Base-by-base conservation (phyloP, 2,329 filamentous ascomycete genomes). In the Colletotrichum destructivum region DNA sequence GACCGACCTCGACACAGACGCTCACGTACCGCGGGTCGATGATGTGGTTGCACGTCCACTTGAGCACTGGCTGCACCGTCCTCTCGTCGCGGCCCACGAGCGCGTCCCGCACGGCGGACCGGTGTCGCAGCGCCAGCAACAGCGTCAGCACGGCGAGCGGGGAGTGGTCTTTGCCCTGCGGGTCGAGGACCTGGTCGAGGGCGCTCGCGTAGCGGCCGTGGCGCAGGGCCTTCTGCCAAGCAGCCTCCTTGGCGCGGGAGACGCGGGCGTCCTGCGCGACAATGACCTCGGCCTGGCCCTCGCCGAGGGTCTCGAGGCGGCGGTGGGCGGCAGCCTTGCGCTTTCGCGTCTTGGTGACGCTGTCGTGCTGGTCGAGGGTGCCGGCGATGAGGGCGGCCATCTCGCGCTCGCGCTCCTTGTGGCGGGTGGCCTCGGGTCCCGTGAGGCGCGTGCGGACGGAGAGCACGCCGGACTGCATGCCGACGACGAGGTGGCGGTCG, bases 401-500 rank as follows among this genome's bases (percentile, higher is more conserved):
- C 81, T 94, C 94, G 84, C 93, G 94, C 79, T 93, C 92, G 62
- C 92, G 90, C 81, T 96, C 93, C 35, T 89, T 88, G 76, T 94
- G 93, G 74, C 90, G 91, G 31, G 90, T 87, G 66, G 96, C 96
- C 77, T 97, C 93, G 65, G 93, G 87, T 6, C 94, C 94, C 0
- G 93, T 94, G 15, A 97, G 88, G n/a, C 95, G 91, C 1, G 96
- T 98, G 79, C 93, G 93, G 77, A 98, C 89, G 38, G 94, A 97
- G 13, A 99, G 87, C n/a, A 98, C 89, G 56, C 96, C 96, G 2
- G 94, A 97, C 78, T 96, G 92, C 91, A 98, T 96, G 80, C 96
- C 96, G 1, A 99, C 96, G 5, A 93, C 95, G 63, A 99, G 89
- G 82, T 99, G 96, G 75, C 95, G 94, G 83, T 99, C 96, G 23